Evolutionary conservation across 257 asterid species (phyloP).

Genomic region (Fraxinus excelsior): DNA sequence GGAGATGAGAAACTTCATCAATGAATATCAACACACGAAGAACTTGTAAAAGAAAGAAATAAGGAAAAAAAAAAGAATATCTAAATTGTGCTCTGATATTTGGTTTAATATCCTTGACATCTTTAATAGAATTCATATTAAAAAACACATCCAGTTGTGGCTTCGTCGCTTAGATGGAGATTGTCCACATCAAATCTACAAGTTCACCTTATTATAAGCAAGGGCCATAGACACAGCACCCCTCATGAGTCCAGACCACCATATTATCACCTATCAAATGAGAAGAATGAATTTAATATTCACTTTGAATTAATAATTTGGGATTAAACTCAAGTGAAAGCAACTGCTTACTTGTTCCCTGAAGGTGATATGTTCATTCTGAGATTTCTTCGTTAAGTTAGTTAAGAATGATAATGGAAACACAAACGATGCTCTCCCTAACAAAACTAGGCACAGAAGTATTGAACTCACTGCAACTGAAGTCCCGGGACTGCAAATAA

Average conservation of each 20-base stretch:
- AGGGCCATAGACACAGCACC: conserved; percentile 52
- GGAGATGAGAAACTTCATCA: not conserved
- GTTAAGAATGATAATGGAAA: conserved; percentile 42
- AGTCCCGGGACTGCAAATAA: conserved; percentile 39
- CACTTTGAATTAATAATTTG: not conserved
- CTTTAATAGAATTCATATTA: not conserved
- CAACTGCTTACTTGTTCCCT: conserved; percentile 38
- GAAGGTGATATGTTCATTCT: conserved; percentile 28
- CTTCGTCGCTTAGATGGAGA: not conserved
- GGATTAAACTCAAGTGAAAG: not conserved
- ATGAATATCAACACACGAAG: conserved; percentile 4
- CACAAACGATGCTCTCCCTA: conserved; percentile 51
- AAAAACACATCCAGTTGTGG: not conserved
- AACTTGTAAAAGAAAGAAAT: not conserved
- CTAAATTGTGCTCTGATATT: not conserved
- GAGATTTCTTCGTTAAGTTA: conserved; percentile 40
- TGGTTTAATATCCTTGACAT: not conserved
- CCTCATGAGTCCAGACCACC: conserved; percentile 55
- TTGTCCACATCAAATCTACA: conserved; percentile 2
- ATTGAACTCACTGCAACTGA: conserved; percentile 40
- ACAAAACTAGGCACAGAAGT: conserved; percentile 32
- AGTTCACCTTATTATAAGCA: conserved; percentile 46
- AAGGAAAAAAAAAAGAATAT: not conserved
- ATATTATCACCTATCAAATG: conserved; percentile 38
- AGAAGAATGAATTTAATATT: not conserved